Percentiles rank a stretch among this genome's conserved stretches.
These are phyloP conservation scores for Mycena rebaudengoi DNA, from an alignment of 768 basidiomycete species.

Conservation along the genomic window DNA sequence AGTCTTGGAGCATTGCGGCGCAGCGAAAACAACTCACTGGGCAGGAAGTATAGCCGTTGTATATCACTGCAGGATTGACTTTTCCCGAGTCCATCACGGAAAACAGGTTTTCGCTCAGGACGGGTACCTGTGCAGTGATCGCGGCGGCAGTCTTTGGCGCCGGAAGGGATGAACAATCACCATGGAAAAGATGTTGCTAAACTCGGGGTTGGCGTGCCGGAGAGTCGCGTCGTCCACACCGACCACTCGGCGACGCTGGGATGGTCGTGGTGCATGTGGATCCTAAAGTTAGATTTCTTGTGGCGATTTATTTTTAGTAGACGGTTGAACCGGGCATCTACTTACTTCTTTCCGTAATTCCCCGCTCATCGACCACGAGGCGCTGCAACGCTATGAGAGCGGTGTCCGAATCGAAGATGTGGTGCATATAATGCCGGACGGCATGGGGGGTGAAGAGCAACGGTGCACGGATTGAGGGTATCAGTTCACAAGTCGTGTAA, in stretches of 20 bases:
- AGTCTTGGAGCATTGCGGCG: constrained; percentile 8
- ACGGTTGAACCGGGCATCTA: constrained; percentile 94
- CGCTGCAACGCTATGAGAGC: constrained; percentile 73
- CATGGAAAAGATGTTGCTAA: constrained; percentile 87
- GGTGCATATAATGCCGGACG: constrained; percentile 76
- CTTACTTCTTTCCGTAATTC: constrained; percentile 79
- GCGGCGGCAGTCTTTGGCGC: constrained; percentile 98
- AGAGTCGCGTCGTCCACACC: constrained; percentile 83
- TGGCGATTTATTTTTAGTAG: constrained; percentile 42
- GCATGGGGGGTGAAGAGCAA: constrained; percentile 83
- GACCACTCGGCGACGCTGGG: constrained; percentile 76
- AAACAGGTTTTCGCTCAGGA: constrained; percentile 89
- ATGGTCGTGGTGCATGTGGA: constrained; percentile 89
- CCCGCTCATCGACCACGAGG: constrained; percentile 71
- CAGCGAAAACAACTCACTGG: constrained; percentile 73
- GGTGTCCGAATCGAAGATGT: constrained; percentile 96
- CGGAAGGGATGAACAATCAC: constrained; percentile 92
- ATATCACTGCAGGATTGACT: constrained; percentile 70
- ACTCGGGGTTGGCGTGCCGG: constrained; percentile 84
- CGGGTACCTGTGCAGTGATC: constrained; percentile 89
- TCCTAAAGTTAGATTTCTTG: not conserved
- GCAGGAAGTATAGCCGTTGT: constrained; percentile 92
- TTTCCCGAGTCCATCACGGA: constrained; percentile 78
- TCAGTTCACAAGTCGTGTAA: too few species aligned
- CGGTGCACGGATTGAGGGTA: constrained; percentile 79